Evolutionary conservation across 768 basidiomycete species (phyloP).

Genomic region (Kwoniella shandongensis): DNA sequence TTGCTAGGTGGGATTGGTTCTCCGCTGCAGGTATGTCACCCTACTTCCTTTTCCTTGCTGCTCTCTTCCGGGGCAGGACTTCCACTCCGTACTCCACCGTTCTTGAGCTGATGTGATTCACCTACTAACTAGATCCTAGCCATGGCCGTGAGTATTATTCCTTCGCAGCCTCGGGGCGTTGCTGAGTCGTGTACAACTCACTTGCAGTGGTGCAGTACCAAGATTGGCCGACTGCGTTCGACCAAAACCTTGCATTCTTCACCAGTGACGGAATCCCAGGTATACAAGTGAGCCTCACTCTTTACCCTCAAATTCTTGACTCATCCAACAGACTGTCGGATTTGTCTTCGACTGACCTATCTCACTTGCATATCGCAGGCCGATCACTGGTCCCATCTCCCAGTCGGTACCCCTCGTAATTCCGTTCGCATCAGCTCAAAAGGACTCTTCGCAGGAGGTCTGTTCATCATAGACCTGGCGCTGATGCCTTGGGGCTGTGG

Average conservation of each 20-base stretch:
- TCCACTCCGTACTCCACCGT: not conserved
- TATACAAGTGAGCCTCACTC: slow-evolving; percentile 40
- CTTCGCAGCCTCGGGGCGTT: no score
- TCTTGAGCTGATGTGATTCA: not conserved
- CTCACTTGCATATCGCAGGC: slow-evolving; percentile 25
- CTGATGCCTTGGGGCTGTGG: slow-evolving; percentile 53
- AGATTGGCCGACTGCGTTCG: slow-evolving; percentile 36
- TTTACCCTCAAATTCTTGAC: not conserved
- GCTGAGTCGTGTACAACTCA: slow-evolving; percentile 11
- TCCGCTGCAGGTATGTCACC: slow-evolving; percentile 30
- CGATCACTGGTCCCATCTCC: slow-evolving; percentile 37
- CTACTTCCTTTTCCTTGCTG: no score
- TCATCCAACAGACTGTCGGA: not conserved
- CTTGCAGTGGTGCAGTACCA: slow-evolving; percentile 24
- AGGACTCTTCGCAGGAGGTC: slow-evolving; percentile 44
- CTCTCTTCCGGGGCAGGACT: no score
- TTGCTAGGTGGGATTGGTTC: slow-evolving; percentile 45
- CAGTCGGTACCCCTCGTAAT: slow-evolving; percentile 30
- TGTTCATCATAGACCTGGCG: slow-evolving; percentile 49
- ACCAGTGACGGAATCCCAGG: slow-evolving; percentile 44
- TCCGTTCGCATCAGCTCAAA: slow-evolving; percentile 44
- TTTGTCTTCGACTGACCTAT: not conserved
- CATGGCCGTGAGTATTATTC: not conserved
- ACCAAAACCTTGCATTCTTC: slow-evolving; percentile 46
- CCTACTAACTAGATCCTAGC: not conserved